Percentiles rank a stretch among this genome's conserved stretches.
phyloP scores from a whole-genome alignment of 1,284 basidiomycete genomes.

The Cutaneotrichosporon sp. region DNA sequence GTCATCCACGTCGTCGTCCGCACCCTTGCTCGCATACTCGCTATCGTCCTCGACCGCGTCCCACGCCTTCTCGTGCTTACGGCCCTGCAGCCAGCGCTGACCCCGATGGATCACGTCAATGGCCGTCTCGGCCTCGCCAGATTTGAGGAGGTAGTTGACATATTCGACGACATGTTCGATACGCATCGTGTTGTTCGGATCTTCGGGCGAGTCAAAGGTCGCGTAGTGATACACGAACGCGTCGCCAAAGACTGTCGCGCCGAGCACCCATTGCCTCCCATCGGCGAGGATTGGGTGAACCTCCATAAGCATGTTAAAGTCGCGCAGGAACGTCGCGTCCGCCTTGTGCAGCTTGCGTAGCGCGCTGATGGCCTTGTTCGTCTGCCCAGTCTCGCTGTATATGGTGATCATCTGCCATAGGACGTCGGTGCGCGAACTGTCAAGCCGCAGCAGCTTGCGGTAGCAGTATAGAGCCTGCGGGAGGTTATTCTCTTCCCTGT shows the following conservation, averaged over 20 bases:
- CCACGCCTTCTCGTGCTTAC: conserved; percentile 66
- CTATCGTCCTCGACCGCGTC: conserved; percentile 77
- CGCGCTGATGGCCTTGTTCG: conserved; percentile 68
- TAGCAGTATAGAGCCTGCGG: conserved; percentile 91
- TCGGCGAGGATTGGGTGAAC: conserved; percentile 72
- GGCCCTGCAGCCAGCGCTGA: conserved; percentile 81
- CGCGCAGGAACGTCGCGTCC: conserved; percentile 65
- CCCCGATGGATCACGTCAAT: conserved; percentile 68
- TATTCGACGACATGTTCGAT: conserved; percentile 60
- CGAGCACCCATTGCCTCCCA: conserved; percentile 60
- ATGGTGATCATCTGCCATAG: conserved; percentile 86
- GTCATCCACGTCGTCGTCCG: conserved; percentile 32
- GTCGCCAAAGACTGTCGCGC: conserved; percentile 60
- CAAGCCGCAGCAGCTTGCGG: conserved; percentile 71
- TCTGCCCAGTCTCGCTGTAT: conserved; percentile 68
- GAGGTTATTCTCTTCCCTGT: conserved; percentile 62
- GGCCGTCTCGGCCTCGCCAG: conserved; percentile 64
- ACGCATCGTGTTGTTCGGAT: conserved; percentile 30
- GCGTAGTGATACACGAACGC: conserved; percentile 56
- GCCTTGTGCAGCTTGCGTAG: conserved; percentile 62
- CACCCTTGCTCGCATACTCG: conserved; percentile 59
- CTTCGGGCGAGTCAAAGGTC: conserved; percentile 28
- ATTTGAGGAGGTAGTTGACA: conserved; percentile 72
- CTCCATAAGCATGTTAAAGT: conserved; percentile 72
- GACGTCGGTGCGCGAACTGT: conserved; percentile 74